Conservation (phyloP, 2,329 filamentous ascomycete species). For the Tolypocladium ophioglossoides region DNA sequence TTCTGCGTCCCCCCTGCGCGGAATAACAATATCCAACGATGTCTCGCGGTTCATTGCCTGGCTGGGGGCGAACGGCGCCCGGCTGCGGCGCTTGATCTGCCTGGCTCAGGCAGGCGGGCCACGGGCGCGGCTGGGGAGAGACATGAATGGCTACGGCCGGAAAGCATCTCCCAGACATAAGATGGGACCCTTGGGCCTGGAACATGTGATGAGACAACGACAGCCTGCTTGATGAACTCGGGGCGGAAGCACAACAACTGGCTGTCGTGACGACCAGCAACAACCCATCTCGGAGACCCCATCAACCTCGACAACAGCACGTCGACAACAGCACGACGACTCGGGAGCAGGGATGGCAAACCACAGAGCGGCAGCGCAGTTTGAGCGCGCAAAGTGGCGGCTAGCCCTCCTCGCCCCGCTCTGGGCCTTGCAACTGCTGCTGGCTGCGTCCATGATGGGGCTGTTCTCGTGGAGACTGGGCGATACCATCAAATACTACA, state of each 20-base stretch:
- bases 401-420: conserved; percentile 34
- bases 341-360: conserved; percentile 17
- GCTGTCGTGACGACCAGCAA: not conserved
- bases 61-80: not conserved
- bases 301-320: too few species aligned
- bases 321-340: not conserved
- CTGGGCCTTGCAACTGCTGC: conserved; percentile 37
- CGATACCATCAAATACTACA: conserved; percentile 30
- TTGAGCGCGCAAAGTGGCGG: conserved; percentile 41
- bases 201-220: not conserved
- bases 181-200: not conserved
- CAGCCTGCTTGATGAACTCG: not conserved
- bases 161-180: not conserved
- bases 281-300: not conserved
- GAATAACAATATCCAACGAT: not conserved
- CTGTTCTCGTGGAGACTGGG: conserved; percentile 44
- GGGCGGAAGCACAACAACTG: not conserved
- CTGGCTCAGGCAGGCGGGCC: not conserved
- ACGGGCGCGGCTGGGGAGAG: not conserved
- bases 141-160: not conserved
- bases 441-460: conserved; percentile 36
- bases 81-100: not conserved
- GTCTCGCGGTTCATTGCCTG: not conserved
- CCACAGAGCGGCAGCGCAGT: conserved; percentile 41
- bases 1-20: not conserved